Evolutionary conservation across 192 early-diverging fungal species (phyloP).

Genomic region (Entomortierella lignicola): DNA sequence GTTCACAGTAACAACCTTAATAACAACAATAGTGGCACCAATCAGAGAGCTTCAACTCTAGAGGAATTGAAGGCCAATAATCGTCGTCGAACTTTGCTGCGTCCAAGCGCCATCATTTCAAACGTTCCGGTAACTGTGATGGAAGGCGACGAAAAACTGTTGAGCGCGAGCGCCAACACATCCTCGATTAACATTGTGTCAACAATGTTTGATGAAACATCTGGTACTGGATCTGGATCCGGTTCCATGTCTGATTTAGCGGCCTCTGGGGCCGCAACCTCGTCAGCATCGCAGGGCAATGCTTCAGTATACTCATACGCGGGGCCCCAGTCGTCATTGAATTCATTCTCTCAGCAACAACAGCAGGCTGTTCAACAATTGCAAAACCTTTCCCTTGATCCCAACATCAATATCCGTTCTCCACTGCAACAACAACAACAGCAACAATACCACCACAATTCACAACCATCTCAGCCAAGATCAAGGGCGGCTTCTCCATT

Average conservation of each 20-base stretch:
- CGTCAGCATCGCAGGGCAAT: conserved; percentile 29
- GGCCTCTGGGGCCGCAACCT: background rate
- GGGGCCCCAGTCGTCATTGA: conserved; percentile 15
- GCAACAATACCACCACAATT: background rate
- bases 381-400: conserved; percentile 33
- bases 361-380: conserved; percentile 52
- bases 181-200: conserved; percentile 56
- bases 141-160: conserved; percentile 51
- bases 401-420: background rate
- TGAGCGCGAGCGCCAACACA: conserved; percentile 55
- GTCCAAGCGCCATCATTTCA: conserved; percentile 54
- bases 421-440: conserved; percentile 24
- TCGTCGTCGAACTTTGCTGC: conserved; percentile 35
- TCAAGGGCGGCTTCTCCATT: conserved; percentile 36
- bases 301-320: conserved; percentile 13
- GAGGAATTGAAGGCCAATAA: conserved; percentile 51
- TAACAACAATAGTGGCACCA: background rate
- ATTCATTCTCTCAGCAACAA: conserved; percentile 36
- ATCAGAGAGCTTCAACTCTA: conserved; percentile 13
- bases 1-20: conserved; percentile 27
- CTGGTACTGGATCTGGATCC: conserved; percentile 29
- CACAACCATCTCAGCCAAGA: conserved; percentile 10
- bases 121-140: conserved; percentile 52
- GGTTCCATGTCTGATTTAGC: conserved; percentile 13
- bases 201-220: conserved; percentile 43